A percentile compares a stretch with the other conserved stretches of the same genome.
These are phyloP conservation scores for Sinapis alba DNA, from an alignment of 441 rosid genomes.

Conservation along the genomic window DNA sequence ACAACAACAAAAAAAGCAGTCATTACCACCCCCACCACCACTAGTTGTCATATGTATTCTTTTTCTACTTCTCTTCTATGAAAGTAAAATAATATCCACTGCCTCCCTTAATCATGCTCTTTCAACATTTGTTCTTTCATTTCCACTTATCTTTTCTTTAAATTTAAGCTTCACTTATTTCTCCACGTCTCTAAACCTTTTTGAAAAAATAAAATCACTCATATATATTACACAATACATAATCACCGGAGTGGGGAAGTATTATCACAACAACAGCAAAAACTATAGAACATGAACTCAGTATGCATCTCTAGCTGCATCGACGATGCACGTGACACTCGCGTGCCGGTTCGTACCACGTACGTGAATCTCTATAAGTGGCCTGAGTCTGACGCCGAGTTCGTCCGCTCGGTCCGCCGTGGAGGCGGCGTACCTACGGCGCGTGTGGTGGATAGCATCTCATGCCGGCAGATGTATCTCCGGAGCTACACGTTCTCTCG, in stretches of 20 bases:
- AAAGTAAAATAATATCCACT: slow-evolving; percentile 1
- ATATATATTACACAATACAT: slow-evolving; percentile 9
- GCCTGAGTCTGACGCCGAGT: slow-evolving; percentile 94
- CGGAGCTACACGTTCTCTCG: slow-evolving; percentile 88
- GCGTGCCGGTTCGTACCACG: slow-evolving; percentile 69
- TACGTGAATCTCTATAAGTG: slow-evolving; percentile 88
- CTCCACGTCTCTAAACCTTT: slow-evolving; percentile 31
- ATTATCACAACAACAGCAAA: background rate
- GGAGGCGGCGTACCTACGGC: slow-evolving; percentile 47
- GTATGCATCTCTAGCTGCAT: slow-evolving; percentile 84
- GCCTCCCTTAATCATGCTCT: slow-evolving; percentile 18
- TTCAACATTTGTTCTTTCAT: slow-evolving; percentile 18
- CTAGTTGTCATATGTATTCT: slow-evolving; percentile 1
- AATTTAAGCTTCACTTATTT: slow-evolving; percentile 54
- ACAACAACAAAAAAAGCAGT: slow-evolving; percentile 2
- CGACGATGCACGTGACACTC: slow-evolving; percentile 72
- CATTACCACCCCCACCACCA: slow-evolving; percentile 21
- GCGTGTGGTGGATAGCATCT: slow-evolving; percentile 79
- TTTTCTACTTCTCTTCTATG: background rate
- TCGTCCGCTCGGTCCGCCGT: slow-evolving; percentile 60
- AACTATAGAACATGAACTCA: slow-evolving; percentile 53
- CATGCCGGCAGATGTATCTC: slow-evolving; percentile 87
- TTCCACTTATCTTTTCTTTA: slow-evolving; percentile 54
- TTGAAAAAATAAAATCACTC: background rate
- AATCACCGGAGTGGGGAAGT: background rate